These are phyloP conservation scores for Fusarium illudens DNA, from an alignment of 2,329 filamentous ascomycete genomes.

Conservation along the genomic window DNA sequence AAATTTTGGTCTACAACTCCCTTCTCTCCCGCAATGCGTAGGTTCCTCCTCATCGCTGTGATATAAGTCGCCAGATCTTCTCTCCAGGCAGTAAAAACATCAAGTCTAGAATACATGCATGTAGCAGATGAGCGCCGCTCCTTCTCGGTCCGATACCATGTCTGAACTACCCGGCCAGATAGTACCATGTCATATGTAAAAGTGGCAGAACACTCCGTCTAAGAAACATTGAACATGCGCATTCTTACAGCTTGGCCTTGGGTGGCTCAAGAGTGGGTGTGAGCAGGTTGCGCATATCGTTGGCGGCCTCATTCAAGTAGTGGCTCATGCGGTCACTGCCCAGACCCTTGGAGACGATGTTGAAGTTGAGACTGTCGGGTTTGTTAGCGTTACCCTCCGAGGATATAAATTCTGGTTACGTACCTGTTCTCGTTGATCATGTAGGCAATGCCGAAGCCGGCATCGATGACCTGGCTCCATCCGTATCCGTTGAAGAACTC, in stretches of 20 bases:
- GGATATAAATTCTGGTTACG: constrained; percentile 37
- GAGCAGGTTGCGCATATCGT: constrained; percentile 87
- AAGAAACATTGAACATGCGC: neutral
- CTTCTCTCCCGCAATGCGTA: neutral
- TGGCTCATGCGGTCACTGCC: constrained; percentile 94
- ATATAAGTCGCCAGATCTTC: constrained; percentile 6
- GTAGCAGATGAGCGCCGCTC: neutral
- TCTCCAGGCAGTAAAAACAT: constrained; percentile 2
- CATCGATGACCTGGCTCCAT: constrained; percentile 97
- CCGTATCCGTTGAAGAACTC: constrained; percentile 99
- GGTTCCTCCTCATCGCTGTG: neutral
- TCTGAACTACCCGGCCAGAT: neutral
- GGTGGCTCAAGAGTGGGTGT: constrained; percentile 78
- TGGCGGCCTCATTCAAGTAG: constrained; percentile 92
- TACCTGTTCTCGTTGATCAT: constrained; percentile 99
- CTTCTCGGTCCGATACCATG: neutral
- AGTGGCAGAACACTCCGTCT: constrained; percentile 6
- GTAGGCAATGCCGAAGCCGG: constrained; percentile 96
- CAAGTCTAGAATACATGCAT: constrained; percentile 22
- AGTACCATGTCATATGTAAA: neutral
- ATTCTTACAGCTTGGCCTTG: constrained; percentile 84
- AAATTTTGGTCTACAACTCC: neutral
- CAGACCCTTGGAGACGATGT: constrained; percentile 92
- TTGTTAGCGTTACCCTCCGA: constrained; percentile 12
- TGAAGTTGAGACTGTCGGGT: constrained; percentile 86